Evolutionary conservation across 768 basidiomycete genomes (phyloP), one percentile per base, ranked within the genome.

Genomic region (Psilocybe sp.): DNA sequence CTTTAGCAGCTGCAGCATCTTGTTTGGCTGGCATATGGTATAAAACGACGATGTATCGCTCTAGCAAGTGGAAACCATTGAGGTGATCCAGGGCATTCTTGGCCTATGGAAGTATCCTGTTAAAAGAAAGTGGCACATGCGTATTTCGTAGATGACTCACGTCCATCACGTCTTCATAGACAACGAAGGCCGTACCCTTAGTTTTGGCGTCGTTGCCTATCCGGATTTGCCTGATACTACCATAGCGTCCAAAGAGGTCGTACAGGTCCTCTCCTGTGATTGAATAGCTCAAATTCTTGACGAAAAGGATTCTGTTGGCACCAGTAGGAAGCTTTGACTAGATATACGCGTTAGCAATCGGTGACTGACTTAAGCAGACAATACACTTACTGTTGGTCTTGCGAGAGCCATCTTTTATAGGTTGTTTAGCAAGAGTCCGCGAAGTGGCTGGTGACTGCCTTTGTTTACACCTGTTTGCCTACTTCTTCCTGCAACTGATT

Each of bases 21-120:
- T 95, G 92, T 68, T 94, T 92, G n/a, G 92, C 87, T 34, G 94
- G 92, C 86, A 98, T 96, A 65, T 98, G 95, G 63, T 96, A 98
- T 23, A 98, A 74, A 8, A 98, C 96, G 50, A 99, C 96, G 46
- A 99, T 96, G 70, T 98, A 99, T 19, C 96, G 88, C 69, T 97
- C 96, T 72, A 94, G 93, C 51, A 99, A 68, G 72, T 99, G 96
- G 74, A 99, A 99, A 40, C 96, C 96, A 60, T 98, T 98, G 63
- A 98, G 69, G 68, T 97, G 94, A 64, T 95, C 95, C 49, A 97
- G 81, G 0, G 96, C 96, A 62, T 95, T 94, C 70, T 97, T 96
- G 16, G 96, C 96, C 91, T 97, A 62, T 11, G 47, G 47, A 33
- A 28, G 43, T 37, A 35, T 44, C 46, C 41, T 49, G 19, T 32